Evolutionary conservation across 2,329 filamentous ascomycete species (phyloP).

Genomic region (Dactylellina sp.): DNA sequence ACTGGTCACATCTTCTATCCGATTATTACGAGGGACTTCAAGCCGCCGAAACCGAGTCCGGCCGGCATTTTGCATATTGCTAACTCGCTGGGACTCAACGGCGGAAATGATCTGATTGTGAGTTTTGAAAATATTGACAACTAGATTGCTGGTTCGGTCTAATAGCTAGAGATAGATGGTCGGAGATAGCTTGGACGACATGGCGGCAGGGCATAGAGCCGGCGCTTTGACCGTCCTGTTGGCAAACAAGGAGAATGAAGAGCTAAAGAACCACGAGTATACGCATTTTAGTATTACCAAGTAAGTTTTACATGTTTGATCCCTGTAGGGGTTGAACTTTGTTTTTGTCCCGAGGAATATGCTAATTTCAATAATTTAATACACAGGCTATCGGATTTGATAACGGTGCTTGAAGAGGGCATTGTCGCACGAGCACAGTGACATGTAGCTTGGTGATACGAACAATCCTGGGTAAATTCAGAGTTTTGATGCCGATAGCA

Average conservation of each 20-base stretch:
- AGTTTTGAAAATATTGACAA: not conserved
- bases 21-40: slow-evolving; percentile 85
- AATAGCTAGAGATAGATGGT: slow-evolving; percentile 64
- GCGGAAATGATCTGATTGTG: slow-evolving; percentile 65
- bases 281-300: slow-evolving; percentile 78
- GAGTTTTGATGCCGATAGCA: not conserved
- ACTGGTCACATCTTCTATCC: slow-evolving; percentile 76
- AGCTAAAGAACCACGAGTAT: slow-evolving; percentile 77
- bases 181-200: slow-evolving; percentile 89
- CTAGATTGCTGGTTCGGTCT: not conserved
- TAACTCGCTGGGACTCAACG: slow-evolving; percentile 75
- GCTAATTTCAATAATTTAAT: slow-evolving; percentile 65
- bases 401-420: slow-evolving; percentile 78
- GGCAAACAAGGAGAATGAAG: slow-evolving; percentile 81
- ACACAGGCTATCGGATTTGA: slow-evolving; percentile 77
- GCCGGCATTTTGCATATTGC: slow-evolving; percentile 90
- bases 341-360: slow-evolving; percentile 75
- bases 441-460: slow-evolving; percentile 1
- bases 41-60: slow-evolving; percentile 85
- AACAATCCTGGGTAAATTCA: not conserved
- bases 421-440: slow-evolving; percentile 65
- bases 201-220: slow-evolving; percentile 84
- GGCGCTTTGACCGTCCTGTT: slow-evolving; percentile 92
- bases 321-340: too few relatives aligned
- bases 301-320: slow-evolving; percentile 56